Evolutionary conservation across 2,329 filamentous ascomycete genomes (phyloP).

Genomic region (Juglanconis oblonga): DNA sequence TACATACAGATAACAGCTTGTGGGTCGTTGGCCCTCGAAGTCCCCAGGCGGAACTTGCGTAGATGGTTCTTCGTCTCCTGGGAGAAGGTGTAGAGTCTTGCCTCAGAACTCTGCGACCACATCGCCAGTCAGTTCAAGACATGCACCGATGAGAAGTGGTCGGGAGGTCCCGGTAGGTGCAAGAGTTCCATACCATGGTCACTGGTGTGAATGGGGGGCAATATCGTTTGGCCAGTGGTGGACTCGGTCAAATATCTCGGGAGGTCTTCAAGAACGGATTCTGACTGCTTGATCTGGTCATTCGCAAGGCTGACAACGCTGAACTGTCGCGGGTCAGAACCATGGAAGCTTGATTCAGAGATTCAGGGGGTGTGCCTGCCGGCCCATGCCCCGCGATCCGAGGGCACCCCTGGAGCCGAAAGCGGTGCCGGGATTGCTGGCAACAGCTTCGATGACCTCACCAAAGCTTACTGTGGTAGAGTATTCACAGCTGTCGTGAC

Average conservation of each 20-base stretch:
- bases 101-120: conserved; percentile 63
- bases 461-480: background rate
- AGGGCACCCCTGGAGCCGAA: conserved; percentile 1
- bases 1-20: conserved; percentile 92
- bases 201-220: background rate
- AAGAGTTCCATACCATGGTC: conserved; percentile 11
- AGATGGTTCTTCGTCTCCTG: conserved; percentile 84
- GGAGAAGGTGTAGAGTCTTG: conserved; percentile 89
- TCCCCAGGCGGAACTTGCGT: conserved; percentile 90
- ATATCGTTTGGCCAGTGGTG: background rate
- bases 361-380: background rate
- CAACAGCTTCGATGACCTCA: conserved; percentile 10
- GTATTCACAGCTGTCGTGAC: background rate
- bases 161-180: background rate
- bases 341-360: background rate
- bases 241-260: background rate
- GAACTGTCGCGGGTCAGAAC: background rate
- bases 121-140: background rate
- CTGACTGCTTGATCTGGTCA: background rate
- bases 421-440: background rate
- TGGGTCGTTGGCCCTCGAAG: conserved; percentile 79
- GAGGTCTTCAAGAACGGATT: background rate
- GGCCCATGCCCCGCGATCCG: conserved; percentile 10
- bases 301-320: background rate
- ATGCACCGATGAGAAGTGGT: background rate